A percentile compares a stretch with the other conserved stretches of the same genome.
phyloP scores from a whole-genome alignment of 2,329 filamentous ascomycete species.

The Diaporthe vaccinii region DNA sequence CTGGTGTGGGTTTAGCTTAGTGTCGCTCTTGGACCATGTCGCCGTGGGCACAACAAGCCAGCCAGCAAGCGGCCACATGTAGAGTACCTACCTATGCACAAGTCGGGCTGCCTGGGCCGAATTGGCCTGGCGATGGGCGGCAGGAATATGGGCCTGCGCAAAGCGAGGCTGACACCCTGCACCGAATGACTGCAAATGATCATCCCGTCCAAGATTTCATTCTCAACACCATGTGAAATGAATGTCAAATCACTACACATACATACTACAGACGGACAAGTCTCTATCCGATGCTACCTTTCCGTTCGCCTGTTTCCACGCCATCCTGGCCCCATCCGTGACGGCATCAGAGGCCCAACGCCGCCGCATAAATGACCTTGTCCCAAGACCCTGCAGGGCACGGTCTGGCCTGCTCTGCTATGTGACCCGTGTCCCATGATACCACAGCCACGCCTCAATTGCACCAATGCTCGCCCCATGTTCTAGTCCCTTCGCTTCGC shows the following conservation, averaged over 20 bases:
- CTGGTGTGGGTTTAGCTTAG: not conserved
- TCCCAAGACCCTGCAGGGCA: not conserved
- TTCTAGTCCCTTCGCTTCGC: not conserved
- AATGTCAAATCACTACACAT: conserved; percentile 23
- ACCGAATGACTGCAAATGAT: not conserved
- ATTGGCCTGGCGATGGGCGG: not conserved
- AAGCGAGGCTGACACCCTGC: not conserved
- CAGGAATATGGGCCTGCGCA: not conserved
- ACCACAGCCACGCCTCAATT: not conserved
- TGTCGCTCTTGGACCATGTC: not conserved
- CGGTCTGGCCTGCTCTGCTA: not conserved
- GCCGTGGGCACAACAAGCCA: not conserved
- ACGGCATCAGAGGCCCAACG: not conserved
- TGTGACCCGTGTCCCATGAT: not conserved
- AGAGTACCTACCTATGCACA: too few species aligned
- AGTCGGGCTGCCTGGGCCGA: not conserved
- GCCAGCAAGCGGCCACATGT: not conserved
- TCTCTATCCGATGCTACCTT: conserved; percentile 16
- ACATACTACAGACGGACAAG: conserved; percentile 28
- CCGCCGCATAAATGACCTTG: not conserved
- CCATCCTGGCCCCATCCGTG: not conserved
- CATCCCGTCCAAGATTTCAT: not conserved
- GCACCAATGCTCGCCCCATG: not conserved
- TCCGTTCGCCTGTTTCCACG: conserved; percentile 1
- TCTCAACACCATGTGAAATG: conserved; percentile 18